Evolutionary conservation across 805 yeast genomes (phyloP).

Genomic region (Lachancea nothofagi): DNA sequence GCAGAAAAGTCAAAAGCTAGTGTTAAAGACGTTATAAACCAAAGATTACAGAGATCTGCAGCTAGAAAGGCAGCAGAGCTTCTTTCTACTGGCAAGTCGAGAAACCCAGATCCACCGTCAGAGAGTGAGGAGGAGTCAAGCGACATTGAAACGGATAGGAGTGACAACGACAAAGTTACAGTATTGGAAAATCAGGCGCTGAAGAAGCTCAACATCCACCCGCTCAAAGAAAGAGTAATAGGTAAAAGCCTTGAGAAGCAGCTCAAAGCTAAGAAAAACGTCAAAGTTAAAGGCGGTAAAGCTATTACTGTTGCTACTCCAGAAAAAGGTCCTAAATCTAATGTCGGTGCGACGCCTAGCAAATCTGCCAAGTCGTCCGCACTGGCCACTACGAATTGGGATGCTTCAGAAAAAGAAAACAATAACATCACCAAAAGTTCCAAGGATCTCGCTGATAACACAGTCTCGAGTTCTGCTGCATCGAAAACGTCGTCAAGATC

Average conservation of each 20-base stretch:
- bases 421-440: too few species aligned
- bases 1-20: constrained; percentile 29
- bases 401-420: too few species aligned
- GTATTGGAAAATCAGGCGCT: constrained; percentile 16
- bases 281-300: neutral
- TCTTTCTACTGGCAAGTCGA: constrained; percentile 17
- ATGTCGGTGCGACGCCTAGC: too few species aligned
- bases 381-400: too few species aligned
- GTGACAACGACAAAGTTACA: constrained; percentile 13
- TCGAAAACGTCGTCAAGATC: neutral
- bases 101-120: constrained; percentile 8
- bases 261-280: neutral
- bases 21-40: constrained; percentile 29
- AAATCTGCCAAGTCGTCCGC: too few species aligned
- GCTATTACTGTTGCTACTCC: neutral
- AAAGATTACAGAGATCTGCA: constrained; percentile 26
- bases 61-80: constrained; percentile 29
- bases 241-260: constrained; percentile 4
- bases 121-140: constrained; percentile 10
- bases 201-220: constrained; percentile 20
- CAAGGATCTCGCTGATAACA: too few species aligned
- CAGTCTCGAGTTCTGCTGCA: neutral
- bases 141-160: constrained; percentile 19
- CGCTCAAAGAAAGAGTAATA: constrained; percentile 16
- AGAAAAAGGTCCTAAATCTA: too few species aligned